Base-by-base conservation (phyloP, 2,329 filamentous ascomycete genomes). In the Juglanconis sp. region DNA sequence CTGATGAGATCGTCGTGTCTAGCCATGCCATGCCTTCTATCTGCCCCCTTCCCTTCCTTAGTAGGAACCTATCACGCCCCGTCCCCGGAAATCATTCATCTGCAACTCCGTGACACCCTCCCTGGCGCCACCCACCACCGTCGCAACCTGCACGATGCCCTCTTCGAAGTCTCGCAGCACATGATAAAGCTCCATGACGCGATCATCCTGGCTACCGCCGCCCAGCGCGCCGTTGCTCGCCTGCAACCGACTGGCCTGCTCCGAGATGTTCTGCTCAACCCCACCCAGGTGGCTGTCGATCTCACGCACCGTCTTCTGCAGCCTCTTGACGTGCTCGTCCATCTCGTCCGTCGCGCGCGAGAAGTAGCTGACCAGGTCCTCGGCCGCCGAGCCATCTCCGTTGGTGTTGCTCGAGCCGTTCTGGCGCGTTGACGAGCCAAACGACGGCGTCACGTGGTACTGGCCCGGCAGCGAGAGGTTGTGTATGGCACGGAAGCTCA, bases 161-260 rank as follows among this genome's bases (percentile, higher is more conserved):
- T 82, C 79, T 73, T 89, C 86, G 62, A 89, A 87, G 65, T 89
- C 87, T 17, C 81, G 77, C 64, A 89, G 77, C 48, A 87, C 85
- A 11, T 78, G 80, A 15, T 82, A 82, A 49, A 88, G 75, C 68
- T 83, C 79, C 40, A 77, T 72, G 24, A 78, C 72, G 64, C 75
- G 75, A 71, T 84, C 74, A 65, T 81, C 77, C 58, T 75, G 65
- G 56, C 73, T 70, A 17, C 71, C 68, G 24, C 71, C 66, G 59
- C 69, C 68, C 35, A 76, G 73, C 71, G 76, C 60, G 15, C 70
- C 69, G 49, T 69, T 72, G 30, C 69, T 70, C 36, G 76, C 75
- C 66, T 84, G 78, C 65, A 76, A 72, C 48, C 83, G 79, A 67
- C 84, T 83, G 61, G 87, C 78, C 70, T 88, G 83, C 63, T 85